These are phyloP conservation scores for Vickermania spadyakhi DNA, from an alignment of 208 protist species.

Conservation along the genomic window DNA sequence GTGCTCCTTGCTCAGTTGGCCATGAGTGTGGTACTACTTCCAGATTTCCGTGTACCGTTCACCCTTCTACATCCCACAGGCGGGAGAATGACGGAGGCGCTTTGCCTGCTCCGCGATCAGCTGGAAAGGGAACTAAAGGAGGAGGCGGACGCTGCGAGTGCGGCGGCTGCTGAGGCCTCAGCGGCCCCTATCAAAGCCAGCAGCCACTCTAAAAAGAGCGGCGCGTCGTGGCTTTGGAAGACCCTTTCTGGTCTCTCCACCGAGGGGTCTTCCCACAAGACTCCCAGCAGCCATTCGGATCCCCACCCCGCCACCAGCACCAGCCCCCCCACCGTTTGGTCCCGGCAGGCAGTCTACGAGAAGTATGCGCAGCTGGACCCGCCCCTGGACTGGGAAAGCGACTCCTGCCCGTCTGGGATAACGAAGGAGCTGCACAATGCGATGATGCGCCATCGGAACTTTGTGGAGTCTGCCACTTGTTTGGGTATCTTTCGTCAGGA, in stretches of 20 bases:
- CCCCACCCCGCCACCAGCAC: too few species aligned
- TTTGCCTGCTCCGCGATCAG: conserved; percentile 21
- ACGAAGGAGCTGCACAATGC: conserved; percentile 18
- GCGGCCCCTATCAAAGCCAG: conserved; percentile 12
- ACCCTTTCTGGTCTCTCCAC: not conserved
- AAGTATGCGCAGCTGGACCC: not conserved
- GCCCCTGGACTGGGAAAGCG: conserved; percentile 3
- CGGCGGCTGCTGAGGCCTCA: conserved; percentile 18
- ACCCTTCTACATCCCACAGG: conserved; percentile 45
- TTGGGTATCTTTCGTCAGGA: conserved; percentile 55
- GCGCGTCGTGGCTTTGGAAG: not conserved
- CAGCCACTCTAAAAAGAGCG: not conserved
- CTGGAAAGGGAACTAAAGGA: conserved; percentile 22
- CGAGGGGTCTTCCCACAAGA: not conserved
- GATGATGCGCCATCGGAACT: conserved; percentile 21
- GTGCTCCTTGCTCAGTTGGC: conserved; percentile 36
- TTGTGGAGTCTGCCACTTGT: conserved; percentile 42
- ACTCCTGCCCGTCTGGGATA: conserved; percentile 2
- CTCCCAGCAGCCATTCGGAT: conserved; percentile 1
- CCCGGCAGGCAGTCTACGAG: not conserved
- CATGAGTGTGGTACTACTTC: conserved; percentile 35
- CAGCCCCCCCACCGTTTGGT: not conserved
- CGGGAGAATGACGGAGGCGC: conserved; percentile 29
- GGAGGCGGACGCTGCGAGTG: conserved; percentile 15
- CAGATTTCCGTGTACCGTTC: conserved; percentile 59